Percentiles rank a stretch among this genome's conserved stretches.
Evolutionary conservation across 371 early-diverging fungal species (phyloP).

Genomic region (Smittium culicis): DNA sequence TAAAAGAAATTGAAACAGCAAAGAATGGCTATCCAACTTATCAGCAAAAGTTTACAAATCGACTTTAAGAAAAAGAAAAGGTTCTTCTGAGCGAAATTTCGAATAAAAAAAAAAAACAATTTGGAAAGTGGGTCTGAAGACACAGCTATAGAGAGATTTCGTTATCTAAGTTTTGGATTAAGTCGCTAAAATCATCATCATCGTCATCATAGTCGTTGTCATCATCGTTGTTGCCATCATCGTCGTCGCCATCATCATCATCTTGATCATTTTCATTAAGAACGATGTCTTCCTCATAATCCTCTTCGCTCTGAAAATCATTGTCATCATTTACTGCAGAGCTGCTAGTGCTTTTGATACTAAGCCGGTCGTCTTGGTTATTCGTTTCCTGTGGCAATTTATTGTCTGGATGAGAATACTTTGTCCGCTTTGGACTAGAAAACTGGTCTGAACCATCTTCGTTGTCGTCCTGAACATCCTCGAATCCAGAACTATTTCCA

Average conservation of each 20-base stretch:
- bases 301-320: not conserved
- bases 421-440: too few species aligned
- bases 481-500: slow-evolving; percentile 16
- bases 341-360: too few species aligned
- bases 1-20: too few species aligned
- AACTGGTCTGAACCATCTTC: too few species aligned
- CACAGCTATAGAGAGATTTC: slow-evolving; percentile 21
- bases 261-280: slow-evolving; percentile 8
- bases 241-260: slow-evolving; percentile 8
- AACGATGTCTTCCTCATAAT: slow-evolving; percentile 3
- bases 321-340: slow-evolving; percentile 13
- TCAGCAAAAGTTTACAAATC: too few species aligned
- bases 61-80: too few species aligned
- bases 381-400: not conserved
- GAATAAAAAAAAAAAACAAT: too few species aligned
- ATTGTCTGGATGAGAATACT: too few species aligned
- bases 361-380: slow-evolving; percentile 10
- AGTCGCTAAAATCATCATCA: slow-evolving; percentile 31
- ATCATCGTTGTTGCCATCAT: slow-evolving; percentile 6
- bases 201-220: slow-evolving; percentile 23
- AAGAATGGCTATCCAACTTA: too few species aligned
- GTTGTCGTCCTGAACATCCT: slow-evolving; percentile 14
- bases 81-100: too few species aligned
- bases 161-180: slow-evolving; percentile 26
- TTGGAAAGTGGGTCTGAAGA: not conserved